phyloP scores from a whole-genome alignment of 257 asterid species.

The Solanum phureja region DNA sequence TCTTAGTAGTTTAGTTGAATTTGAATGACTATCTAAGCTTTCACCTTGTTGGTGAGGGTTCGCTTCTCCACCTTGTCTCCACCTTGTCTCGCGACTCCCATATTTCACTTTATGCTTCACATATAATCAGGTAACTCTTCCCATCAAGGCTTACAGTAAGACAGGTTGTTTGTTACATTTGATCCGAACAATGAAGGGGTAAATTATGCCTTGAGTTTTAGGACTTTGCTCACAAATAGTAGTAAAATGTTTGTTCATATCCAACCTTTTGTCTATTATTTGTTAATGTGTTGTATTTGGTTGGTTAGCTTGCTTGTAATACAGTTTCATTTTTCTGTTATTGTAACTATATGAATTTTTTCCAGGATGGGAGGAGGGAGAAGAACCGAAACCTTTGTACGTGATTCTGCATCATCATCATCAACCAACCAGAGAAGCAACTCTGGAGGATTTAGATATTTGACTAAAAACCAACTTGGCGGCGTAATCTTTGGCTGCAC shows the following conservation, averaged over 20 bases:
- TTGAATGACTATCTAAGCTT: not conserved
- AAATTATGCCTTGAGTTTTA: not conserved
- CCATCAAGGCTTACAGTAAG: not conserved
- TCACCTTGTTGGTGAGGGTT: not conserved
- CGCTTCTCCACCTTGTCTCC: not conserved
- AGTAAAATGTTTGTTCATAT: not conserved
- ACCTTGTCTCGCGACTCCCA: too few species aligned
- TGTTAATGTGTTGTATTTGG: not conserved
- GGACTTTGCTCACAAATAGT: not conserved
- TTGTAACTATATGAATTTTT: not conserved
- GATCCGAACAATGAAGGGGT: not conserved
- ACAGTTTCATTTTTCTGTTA: not conserved
- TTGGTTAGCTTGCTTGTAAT: not conserved
- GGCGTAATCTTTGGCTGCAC: constrained; percentile 37
- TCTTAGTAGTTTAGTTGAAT: not conserved
- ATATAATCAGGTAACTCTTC: not conserved
- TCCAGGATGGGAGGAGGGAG: constrained; percentile 47
- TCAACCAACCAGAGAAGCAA: not conserved
- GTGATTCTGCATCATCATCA: constrained; percentile 12
- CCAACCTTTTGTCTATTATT: not conserved
- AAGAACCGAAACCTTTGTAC: constrained; percentile 6
- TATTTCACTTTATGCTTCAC: not conserved
- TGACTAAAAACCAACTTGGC: constrained; percentile 22
- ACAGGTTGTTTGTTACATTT: not conserved
- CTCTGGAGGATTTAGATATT: constrained; percentile 4